Base-by-base conservation (phyloP, 2,329 filamentous ascomycete species). In the Chrysoporthe cubensis region DNA sequence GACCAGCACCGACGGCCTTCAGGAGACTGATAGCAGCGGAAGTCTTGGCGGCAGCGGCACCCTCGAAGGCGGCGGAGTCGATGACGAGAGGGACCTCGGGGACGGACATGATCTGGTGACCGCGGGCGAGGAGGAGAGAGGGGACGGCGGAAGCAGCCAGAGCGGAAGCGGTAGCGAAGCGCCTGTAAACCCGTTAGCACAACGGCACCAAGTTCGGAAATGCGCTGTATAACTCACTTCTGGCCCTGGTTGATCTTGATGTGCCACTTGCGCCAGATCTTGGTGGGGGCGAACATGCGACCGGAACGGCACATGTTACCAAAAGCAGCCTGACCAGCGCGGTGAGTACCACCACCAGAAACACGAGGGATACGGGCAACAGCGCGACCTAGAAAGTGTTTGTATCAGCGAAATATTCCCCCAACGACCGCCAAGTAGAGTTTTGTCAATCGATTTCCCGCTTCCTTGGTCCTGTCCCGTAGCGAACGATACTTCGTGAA, bases 241-340 rank as follows among this genome's bases (percentile, higher is more conserved):
- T 99, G 96, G 84, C 92, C 92, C 84, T 96, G 90, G 90, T 97
- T 97, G 90, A 99, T 90, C 94, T 98, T 98, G 88, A 97, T 89
- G 89, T 99, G 96, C 96, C 96, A 99, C 89, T 97, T 97, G 84
- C 96, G 90, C 96, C 96, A 99, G 87, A 97, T 92, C 91, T 99
- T 99, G 86, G 96, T 99, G 76, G 96, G 96, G 77, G 96, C 96
- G 87, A 99, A 99, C 96, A 99, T 99, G 87, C 96, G 96, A 88
- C 96, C 96, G 82, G 95, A 97, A 84, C 96, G 94, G 88, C 96
- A 99, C 94, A 95, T 94, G 92, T 99, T 99, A 93, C 96, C 96
- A 85, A 98, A 99, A 78, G 96, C 96, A 84, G 96, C 96, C 89
- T 99, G 96, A 88, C 96, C 96, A 81, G 96, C 96, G 89, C 96